A percentile compares a stretch with the other conserved stretches of the same genome.
These are phyloP conservation scores for Kluyveromyces dobzhanskii DNA, from an alignment of 805 yeast genomes.

Conservation along the genomic window DNA sequence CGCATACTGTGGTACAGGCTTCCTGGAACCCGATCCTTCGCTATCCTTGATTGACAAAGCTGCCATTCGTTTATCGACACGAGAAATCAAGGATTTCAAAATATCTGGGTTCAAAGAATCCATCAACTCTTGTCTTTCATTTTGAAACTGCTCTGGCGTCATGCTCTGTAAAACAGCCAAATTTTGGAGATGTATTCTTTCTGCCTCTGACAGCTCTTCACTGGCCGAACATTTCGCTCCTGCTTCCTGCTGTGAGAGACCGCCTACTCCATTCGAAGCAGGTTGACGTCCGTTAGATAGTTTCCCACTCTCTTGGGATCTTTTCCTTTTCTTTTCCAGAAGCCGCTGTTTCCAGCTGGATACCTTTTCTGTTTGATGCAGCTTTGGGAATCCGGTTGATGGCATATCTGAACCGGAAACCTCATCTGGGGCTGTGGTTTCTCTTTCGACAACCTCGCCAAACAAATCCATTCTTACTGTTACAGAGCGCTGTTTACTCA, in stretches of 20 bases:
- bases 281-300: not conserved
- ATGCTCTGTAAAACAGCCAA: conserved; percentile 49
- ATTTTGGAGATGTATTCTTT: conserved; percentile 71
- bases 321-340: conserved; percentile 26
- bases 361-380: conserved; percentile 31
- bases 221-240: not conserved
- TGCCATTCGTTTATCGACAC: conserved; percentile 47
- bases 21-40: conserved; percentile 13
- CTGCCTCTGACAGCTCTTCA: conserved; percentile 45
- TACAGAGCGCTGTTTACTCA: no score
- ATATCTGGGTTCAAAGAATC: conserved; percentile 62
- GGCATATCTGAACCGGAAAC: conserved; percentile 5
- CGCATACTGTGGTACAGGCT: conserved; percentile 21
- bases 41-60: conserved; percentile 22
- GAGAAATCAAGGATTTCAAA: conserved; percentile 46
- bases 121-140: conserved; percentile 59
- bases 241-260: not conserved
- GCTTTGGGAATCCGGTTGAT: conserved; percentile 26
- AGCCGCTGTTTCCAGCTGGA: conserved; percentile 44
- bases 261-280: not conserved
- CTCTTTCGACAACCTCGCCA: conserved; percentile 67
- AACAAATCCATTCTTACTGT: conserved; percentile 71
- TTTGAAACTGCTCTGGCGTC: conserved; percentile 55
- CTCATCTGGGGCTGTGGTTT: conserved; percentile 29
- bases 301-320: no score